Base-by-base conservation (phyloP, 2,329 filamentous ascomycete genomes). In the Simplicillium sp. region DNA sequence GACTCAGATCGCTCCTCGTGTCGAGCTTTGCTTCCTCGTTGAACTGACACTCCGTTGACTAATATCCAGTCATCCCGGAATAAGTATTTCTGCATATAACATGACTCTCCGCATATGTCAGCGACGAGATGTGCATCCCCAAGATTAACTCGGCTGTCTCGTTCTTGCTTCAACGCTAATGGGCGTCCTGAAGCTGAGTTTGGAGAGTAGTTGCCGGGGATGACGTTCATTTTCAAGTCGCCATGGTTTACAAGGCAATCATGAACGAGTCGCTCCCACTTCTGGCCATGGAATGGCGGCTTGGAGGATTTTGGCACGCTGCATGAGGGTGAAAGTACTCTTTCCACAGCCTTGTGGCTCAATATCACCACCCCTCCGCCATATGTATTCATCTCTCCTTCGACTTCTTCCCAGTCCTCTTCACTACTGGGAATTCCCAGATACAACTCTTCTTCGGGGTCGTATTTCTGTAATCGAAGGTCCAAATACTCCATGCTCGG, bases 11-110 rank as follows among this genome's bases (percentile, higher is more conserved):
- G 20, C 49, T 36, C 28, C 29, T 39, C 12, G 37, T 34, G 41
- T 29, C 33, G 11, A 38, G 28, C 12, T 46, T 1, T 46, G 41
- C 1, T 35, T 37, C n/a, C 32, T 25, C 20, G 20, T 6, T 9
- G 20, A 6, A 25, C 9, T 25, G 20, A 25, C 9, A 25, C 20
- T 25, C 68, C 68, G 45, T 70, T 71, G 34, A 68, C 61, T 5
- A 72, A 56, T 4, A 70, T 57, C 68, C 68, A 72, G 48, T 61
- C 57, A 48, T 69, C 66, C 32, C 51, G 54, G 50, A 71, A 70
- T 28, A 56, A 50, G 44, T 67, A 70, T 7, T 66, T 62, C 48
- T 70, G 66, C 46, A 71, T 58, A 50, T 69, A 70, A 47, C 67
- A 70, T 11, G 58, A 54, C 40, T 69, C 65, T 15, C 68, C 67